Base-by-base conservation (phyloP, 768 basidiomycete species). In the Leccinum olivaceopallidum region DNA sequence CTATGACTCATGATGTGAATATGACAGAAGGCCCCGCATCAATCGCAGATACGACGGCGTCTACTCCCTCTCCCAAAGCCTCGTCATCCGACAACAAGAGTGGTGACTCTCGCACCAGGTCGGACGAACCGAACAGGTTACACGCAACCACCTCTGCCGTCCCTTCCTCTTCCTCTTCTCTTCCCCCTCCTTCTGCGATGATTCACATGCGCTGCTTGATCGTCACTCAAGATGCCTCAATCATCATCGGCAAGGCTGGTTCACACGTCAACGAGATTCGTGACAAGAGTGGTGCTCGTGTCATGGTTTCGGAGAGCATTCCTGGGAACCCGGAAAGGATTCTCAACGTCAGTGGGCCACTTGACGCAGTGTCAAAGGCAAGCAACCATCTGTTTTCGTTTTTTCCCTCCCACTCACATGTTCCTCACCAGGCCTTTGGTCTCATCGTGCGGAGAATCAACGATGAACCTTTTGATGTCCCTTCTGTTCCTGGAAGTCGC, bases 241-340 rank as follows among this genome's bases (percentile, higher is more conserved):
- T 99, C 77, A 98, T 98, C 79, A 99, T 99, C 66, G 97, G 97
- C 39, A 94, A 94, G 77, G 91, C 81, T 54, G 96, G 96, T 64
- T 85, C 90, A 49, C 97, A 98, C 77, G 95, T 99, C 67, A 98
- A 97, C 69, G 97, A 99, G 76, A 98, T 99, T 63, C 83, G 97
- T 62, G 97, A 98, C 76, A 97, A 96, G 81, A 95, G 93, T 65
- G 94, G 94, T 49, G 95, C 96, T 14, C 84, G 94, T 53, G 94
- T 98, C 67, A 92, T 95, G 81, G 94, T 99, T 52, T 98, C 95
- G 20, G 97, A 99, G 79, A 94, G 94, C 71, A 98, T 98, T 61
- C 94, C 97, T 4, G 96, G 96, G 9, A 98, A 98, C 72, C 97
- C 97, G n/a, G 97, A 99, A 78, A 88, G 97, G 51, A 98, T 99